Percentiles rank a stretch among this genome's conserved stretches.
Evolutionary conservation across 176 grass and related monocot species (phyloP).

Genomic region (Rhynchospora tenuis): DNA sequence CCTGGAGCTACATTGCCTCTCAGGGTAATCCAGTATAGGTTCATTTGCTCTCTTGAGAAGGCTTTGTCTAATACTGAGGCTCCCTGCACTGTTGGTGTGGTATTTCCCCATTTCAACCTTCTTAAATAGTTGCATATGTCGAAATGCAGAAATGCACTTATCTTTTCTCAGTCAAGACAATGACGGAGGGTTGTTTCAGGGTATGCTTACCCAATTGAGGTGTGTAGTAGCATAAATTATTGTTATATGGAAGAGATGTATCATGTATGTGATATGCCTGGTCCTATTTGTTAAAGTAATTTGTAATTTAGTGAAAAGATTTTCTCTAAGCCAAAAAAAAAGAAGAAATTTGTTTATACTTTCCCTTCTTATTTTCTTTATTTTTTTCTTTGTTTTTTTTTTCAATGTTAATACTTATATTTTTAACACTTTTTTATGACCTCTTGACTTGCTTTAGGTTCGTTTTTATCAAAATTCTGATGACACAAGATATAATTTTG

Average conservation of each 20-base stretch:
- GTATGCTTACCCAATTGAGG: no score
- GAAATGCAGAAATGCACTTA: neutral
- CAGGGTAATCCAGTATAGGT: conserved; percentile 62
- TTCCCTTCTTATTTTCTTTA: neutral
- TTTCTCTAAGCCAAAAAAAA: neutral
- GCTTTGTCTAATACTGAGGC: conserved; percentile 58
- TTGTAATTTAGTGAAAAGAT: neutral
- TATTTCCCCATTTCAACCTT: conserved; percentile 33
- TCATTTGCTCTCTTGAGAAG: conserved; percentile 66
- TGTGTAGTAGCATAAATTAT: neutral
- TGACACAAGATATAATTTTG: conserved; percentile 33
- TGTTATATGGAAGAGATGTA: neutral
- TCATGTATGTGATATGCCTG: neutral
- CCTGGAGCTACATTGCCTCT: conserved; percentile 90
- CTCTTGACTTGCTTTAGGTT: conserved; percentile 49
- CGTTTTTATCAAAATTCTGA: conserved; percentile 32
- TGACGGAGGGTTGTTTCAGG: neutral
- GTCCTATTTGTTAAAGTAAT: neutral
- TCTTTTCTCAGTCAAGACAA: neutral
- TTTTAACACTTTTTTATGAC: conserved; percentile 8
- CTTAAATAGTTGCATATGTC: neutral
- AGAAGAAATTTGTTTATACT: neutral
- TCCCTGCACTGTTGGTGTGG: conserved; percentile 82
- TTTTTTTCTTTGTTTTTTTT: neutral
- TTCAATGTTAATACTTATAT: neutral